phyloP scores from a whole-genome alignment of 2,329 filamentous ascomycete species.

The Penicillium crustosum region DNA sequence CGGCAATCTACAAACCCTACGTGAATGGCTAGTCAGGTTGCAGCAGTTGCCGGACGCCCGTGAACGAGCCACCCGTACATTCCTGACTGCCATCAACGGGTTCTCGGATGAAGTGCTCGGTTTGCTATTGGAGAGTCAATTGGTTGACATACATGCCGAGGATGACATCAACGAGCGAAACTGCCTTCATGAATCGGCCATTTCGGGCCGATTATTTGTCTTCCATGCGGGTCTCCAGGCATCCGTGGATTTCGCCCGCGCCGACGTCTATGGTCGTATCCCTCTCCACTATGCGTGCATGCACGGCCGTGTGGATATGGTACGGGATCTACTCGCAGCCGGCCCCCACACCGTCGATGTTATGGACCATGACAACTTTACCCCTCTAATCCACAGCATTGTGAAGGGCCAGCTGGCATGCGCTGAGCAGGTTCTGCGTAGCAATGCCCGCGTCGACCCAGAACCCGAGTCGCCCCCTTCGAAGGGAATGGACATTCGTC shows the following conservation, averaged over 20 bases:
- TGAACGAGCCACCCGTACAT: slow-evolving; percentile 84
- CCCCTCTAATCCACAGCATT: slow-evolving; percentile 90
- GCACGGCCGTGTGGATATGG: slow-evolving; percentile 84
- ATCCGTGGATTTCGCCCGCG: slow-evolving; percentile 73
- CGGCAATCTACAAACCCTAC: slow-evolving; percentile 73
- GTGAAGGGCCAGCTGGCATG: slow-evolving; percentile 81
- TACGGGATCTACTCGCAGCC: slow-evolving; percentile 68
- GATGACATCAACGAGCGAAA: slow-evolving; percentile 98
- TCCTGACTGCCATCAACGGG: slow-evolving; percentile 84
- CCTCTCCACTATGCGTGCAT: slow-evolving; percentile 95
- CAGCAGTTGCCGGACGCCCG: slow-evolving; percentile 59
- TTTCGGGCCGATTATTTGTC: slow-evolving; percentile 81
- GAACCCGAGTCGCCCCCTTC: slow-evolving; percentile 49
- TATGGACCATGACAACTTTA: slow-evolving; percentile 96
- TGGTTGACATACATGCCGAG: slow-evolving; percentile 88
- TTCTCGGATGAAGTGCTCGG: slow-evolving; percentile 74
- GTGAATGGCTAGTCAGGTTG: slow-evolving; percentile 77
- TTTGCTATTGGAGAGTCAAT: slow-evolving; percentile 72
- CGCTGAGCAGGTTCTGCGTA: slow-evolving; percentile 72
- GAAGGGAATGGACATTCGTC: neutral
- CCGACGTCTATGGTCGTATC: slow-evolving; percentile 91
- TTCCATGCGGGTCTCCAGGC: slow-evolving; percentile 72
- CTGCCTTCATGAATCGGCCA: slow-evolving; percentile 93
- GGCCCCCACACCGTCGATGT: slow-evolving; percentile 76
- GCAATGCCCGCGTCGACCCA: slow-evolving; percentile 82